Conservation (phyloP, 2,329 filamentous ascomycete species). For the Ophiostoma ulmi region DNA sequence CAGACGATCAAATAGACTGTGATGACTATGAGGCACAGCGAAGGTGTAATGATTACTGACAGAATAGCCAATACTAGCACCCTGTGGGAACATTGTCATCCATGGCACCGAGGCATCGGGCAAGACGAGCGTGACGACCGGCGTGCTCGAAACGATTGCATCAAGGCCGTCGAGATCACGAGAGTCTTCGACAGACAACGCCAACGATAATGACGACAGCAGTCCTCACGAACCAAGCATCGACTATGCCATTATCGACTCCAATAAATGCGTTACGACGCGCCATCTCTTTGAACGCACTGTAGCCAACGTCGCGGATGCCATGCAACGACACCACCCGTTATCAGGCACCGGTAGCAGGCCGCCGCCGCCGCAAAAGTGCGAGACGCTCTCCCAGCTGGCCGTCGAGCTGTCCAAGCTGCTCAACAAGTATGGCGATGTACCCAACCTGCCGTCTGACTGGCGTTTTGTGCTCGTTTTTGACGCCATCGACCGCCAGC, state of each 20-base stretch:
- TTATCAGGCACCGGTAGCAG: conserved; percentile 43
- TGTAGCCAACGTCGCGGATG: conserved; percentile 52
- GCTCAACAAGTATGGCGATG: conserved; percentile 45
- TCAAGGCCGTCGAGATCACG: neutral
- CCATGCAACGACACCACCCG: conserved; percentile 35
- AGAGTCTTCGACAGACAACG: conserved; percentile 32
- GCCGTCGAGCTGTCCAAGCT: conserved; percentile 65
- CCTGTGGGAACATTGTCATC: conserved; percentile 67
- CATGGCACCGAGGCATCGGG: conserved; percentile 84
- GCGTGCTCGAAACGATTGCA: conserved; percentile 50
- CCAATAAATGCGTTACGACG: conserved; percentile 70
- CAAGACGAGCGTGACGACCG: conserved; percentile 66
- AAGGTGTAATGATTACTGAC: neutral
- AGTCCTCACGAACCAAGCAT: conserved; percentile 36
- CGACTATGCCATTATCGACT: conserved; percentile 59
- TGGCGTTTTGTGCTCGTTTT: conserved; percentile 75
- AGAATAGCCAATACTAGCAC: conserved; percentile 57
- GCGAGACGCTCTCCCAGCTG: conserved; percentile 75
- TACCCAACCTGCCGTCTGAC: conserved; percentile 32
- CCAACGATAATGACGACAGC: conserved; percentile 45
- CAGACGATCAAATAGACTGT: neutral
- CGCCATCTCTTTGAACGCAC: conserved; percentile 73
- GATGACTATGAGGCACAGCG: neutral
- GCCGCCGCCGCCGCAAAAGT: conserved; percentile 44
- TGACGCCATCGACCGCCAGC: conserved; percentile 79